Percentiles rank a stretch among this genome's conserved stretches.
These are phyloP conservation scores for Cryphonectria carpinicola DNA, from an alignment of 2,329 filamentous ascomycete species.

Conservation along the genomic window DNA sequence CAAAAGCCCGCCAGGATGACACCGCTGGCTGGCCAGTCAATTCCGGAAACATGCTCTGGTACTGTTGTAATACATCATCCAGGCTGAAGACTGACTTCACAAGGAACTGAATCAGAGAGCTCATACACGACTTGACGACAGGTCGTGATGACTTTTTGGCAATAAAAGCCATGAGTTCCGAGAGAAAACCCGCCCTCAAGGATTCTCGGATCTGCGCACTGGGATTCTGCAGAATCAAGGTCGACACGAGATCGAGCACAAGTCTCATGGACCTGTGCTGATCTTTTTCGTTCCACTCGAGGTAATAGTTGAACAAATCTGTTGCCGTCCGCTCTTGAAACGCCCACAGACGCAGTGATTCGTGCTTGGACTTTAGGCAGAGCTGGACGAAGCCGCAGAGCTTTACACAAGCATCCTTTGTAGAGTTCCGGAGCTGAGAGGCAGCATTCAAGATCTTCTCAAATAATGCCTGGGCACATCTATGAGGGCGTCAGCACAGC, in stretches of 20 bases:
- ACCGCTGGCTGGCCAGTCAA: constrained; percentile 33
- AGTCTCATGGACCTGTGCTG: constrained; percentile 67
- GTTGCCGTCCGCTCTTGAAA: constrained; percentile 54
- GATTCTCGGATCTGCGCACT: constrained; percentile 40
- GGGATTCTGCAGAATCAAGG: constrained; percentile 56
- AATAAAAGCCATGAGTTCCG: constrained; percentile 61
- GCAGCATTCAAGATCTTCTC: constrained; percentile 52
- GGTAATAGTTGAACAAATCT: constrained; percentile 63
- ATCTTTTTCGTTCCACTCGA: constrained; percentile 70
- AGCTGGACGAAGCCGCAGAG: constrained; percentile 67
- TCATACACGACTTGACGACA: constrained; percentile 71
- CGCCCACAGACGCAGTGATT: constrained; percentile 51
- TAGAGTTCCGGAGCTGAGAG: constrained; percentile 57
- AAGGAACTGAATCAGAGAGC: constrained; percentile 68
- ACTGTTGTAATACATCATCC: constrained; percentile 49
- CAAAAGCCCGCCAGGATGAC: constrained; percentile 37
- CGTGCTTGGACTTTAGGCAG: constrained; percentile 54
- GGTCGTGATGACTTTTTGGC: constrained; percentile 63
- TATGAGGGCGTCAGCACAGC: constrained; percentile 26
- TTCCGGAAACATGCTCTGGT: constrained; percentile 39
- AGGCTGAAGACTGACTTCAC: constrained; percentile 60
- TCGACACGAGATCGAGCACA: constrained; percentile 61
- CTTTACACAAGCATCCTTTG: constrained; percentile 61
- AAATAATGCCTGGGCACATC: constrained; percentile 49
- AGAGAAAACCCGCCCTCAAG: constrained; percentile 52